Percentiles rank a stretch among this genome's conserved stretches.
phyloP scores from a whole-genome alignment of 768 basidiomycete species.

The Flagelloscypha sp. region DNA sequence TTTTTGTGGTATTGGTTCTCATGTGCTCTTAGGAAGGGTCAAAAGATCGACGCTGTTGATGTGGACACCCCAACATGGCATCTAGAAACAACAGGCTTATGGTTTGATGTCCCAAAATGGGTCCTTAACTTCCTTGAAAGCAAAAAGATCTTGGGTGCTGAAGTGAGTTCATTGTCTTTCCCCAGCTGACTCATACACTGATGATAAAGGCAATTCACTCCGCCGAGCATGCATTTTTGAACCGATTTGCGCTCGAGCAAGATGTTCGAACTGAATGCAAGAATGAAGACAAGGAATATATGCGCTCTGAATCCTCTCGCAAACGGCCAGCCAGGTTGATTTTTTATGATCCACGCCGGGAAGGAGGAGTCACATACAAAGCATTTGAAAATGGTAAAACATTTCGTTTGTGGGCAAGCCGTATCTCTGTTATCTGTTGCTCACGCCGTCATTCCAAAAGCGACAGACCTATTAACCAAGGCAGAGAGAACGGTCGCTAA shows the following conservation, averaged over 20 bases:
- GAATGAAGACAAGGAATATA: constrained; percentile 66
- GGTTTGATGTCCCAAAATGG: constrained; percentile 44
- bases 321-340: constrained; percentile 78
- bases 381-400: constrained; percentile 73
- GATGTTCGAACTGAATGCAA: constrained; percentile 83
- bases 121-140: constrained; percentile 33
- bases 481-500: constrained; percentile 48
- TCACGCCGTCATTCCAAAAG: constrained; percentile 24
- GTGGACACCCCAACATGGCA: constrained; percentile 73
- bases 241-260: constrained; percentile 58
- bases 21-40: constrained; percentile 34
- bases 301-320: constrained; percentile 36
- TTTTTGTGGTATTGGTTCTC: constrained; percentile 2
- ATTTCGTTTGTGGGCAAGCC: constrained; percentile 2
- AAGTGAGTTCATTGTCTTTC: constrained; percentile 75
- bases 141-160: constrained; percentile 5
- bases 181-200: constrained; percentile 40
- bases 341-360: constrained; percentile 70
- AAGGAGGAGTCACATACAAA: constrained; percentile 65
- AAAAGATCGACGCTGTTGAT: constrained; percentile 70
- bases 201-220: constrained; percentile 67
- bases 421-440: constrained; percentile 1
- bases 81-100: constrained; percentile 61
- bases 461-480: constrained; percentile 44
- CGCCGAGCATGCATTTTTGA: constrained; percentile 77